Evolutionary conservation across 1,284 basidiomycete species (phyloP).

Genomic region (Ceratobasidium sp.): DNA sequence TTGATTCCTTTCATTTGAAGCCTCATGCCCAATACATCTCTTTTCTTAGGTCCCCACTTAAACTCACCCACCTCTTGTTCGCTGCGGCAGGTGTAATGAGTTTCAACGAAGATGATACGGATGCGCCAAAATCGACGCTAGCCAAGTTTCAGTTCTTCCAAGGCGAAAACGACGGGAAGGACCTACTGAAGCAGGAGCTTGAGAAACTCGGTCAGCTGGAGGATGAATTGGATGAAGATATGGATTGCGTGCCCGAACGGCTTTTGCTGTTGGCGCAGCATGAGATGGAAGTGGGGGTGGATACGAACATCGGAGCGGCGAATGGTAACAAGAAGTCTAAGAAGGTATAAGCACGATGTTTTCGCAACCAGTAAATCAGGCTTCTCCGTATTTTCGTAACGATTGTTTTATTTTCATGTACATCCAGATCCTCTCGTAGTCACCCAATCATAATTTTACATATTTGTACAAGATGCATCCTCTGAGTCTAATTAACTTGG

Average conservation of each 20-base stretch:
- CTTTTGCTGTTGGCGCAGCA: slow-evolving; percentile 21
- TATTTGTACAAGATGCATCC: too few species aligned
- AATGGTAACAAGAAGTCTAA: too few species aligned
- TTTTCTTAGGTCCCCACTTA: slow-evolving; percentile 16
- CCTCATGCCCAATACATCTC: background rate
- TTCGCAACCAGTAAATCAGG: too few species aligned
- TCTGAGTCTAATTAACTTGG: too few species aligned
- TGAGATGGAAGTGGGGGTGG: background rate
- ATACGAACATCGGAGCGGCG: too few species aligned
- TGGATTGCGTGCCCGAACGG: slow-evolving; percentile 11
- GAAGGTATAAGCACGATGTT: too few species aligned
- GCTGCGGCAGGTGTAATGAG: slow-evolving; percentile 9
- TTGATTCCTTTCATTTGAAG: background rate
- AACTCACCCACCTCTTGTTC: slow-evolving; percentile 22
- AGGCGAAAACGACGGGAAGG: slow-evolving; percentile 20
- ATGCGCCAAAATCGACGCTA: background rate
- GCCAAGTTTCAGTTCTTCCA: slow-evolving; percentile 27
- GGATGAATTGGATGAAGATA: background rate
- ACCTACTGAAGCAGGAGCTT: background rate
- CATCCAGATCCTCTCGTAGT: too few species aligned
- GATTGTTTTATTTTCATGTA: too few species aligned
- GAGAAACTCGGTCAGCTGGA: slow-evolving; percentile 7
- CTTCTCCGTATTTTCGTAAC: too few species aligned
- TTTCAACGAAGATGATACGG: slow-evolving; percentile 5
- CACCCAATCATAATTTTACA: too few species aligned